Evolutionary conservation across 306 rosid genomes (phyloP), one percentile per base, ranked within the genome.

Genomic region (Corylus avellana): DNA sequence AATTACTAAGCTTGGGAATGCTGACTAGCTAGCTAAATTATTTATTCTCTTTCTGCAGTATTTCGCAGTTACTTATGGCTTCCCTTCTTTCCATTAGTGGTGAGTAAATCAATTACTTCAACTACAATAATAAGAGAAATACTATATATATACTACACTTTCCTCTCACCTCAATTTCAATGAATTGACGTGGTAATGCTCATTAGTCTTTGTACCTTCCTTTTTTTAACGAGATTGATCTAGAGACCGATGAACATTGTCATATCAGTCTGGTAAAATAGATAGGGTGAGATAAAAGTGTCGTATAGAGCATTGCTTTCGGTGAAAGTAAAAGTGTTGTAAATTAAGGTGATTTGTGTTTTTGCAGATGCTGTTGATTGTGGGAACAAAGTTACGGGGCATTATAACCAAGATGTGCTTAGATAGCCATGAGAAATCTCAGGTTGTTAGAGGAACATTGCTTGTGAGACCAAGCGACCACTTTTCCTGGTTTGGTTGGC

Each of bases 301-400:
- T 22, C 25, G 0, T 22, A 22, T 22, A 22, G 5, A 18, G 1
- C 3, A 6, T 17, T 12, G 35, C 5, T 27, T 22, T 47, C 11
- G 25, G 17, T 66, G 72, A 25, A 67, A 42, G 39, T 42, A 42
- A 29, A 29, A 55, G 51, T 29, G 5, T 71, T n/a, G 16, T 10
- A 4, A 70, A 22, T 22, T 22, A 22, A 55, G 8, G 20, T 39
- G 7, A 72, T 35, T 20, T 44, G 59, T 77, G 51, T 20, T 78
- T 78, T 25, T 83, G 80, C 77, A 86, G 91, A 78, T 87, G 85
- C 59, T 89, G 18, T 80, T 88, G 74, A 62, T 88, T 51, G 91
- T 91, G 56, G 94, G 94, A 74, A 91, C 92, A 75, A 89, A 91
- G 86, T 84, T 91, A 5, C 87, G 88, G 37, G 75, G 85, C 51